Evolutionary conservation across 2,329 filamentous ascomycete genomes (phyloP).

Genomic region (Aspergillus sp.): DNA sequence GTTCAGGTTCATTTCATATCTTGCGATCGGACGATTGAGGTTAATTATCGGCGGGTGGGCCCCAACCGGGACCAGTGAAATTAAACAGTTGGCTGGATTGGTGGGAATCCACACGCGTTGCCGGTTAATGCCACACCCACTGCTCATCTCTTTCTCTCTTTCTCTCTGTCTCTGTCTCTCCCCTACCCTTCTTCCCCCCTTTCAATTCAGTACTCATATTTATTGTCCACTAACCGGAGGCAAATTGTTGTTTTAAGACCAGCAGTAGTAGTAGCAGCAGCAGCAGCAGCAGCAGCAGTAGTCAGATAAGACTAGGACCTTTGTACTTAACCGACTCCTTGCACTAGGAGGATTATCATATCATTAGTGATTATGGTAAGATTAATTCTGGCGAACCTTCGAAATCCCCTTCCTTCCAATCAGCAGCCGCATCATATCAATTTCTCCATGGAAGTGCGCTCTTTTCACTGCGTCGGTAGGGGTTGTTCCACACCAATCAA

Average conservation of each 20-base stretch:
- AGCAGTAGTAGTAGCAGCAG: background rate
- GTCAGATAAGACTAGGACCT: background rate
- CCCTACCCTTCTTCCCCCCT: background rate
- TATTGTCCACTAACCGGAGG: background rate
- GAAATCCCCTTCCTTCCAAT: background rate
- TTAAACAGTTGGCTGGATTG: slow-evolving; percentile 7
- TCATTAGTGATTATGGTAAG: background rate
- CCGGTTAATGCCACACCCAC: slow-evolving; percentile 13
- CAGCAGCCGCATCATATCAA: background rate
- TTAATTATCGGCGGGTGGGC: slow-evolving; percentile 5
- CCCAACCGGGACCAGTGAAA: slow-evolving; percentile 1
- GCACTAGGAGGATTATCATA: background rate
- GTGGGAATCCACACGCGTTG: slow-evolving; percentile 1
- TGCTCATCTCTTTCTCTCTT: background rate
- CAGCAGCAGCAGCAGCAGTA: background rate
- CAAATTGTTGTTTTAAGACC: too few species aligned
- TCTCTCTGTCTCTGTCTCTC: background rate
- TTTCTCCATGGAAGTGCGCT: background rate
- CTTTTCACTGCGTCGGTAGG: background rate
- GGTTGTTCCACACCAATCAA: background rate
- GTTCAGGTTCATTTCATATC: background rate
- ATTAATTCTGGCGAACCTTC: background rate
- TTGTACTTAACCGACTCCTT: background rate
- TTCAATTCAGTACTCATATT: background rate
- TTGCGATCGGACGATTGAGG: slow-evolving; percentile 1